Evolutionary conservation across 1,284 basidiomycete genomes (phyloP).

Genomic region (Fomitiporia mediterranea): DNA sequence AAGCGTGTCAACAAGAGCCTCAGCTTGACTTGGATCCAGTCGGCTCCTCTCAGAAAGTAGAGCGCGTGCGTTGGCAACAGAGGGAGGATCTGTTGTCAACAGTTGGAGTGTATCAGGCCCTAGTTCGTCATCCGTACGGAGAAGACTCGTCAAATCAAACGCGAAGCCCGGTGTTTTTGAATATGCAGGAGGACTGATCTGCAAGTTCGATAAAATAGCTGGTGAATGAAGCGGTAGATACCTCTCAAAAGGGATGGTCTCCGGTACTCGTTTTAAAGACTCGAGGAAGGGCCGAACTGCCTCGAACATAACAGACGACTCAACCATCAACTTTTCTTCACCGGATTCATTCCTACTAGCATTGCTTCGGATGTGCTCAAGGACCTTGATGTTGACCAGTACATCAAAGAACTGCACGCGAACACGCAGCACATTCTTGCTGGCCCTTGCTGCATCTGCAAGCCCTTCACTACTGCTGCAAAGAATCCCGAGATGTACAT

Average conservation of each 20-base stretch:
- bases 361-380: conserved; percentile 32
- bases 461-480: conserved; percentile 39
- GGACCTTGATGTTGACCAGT: conserved; percentile 40
- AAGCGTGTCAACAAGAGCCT: conserved; percentile 58
- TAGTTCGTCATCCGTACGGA: conserved; percentile 25
- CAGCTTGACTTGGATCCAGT: conserved; percentile 62
- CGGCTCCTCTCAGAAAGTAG: conserved; percentile 41
- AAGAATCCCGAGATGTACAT: conserved; percentile 47
- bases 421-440: conserved; percentile 32
- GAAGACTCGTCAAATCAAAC: conserved; percentile 44
- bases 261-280: conserved; percentile 46
- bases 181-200: conserved; percentile 46
- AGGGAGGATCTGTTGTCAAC: conserved; percentile 32
- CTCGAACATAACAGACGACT: conserved; percentile 57
- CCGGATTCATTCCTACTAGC: conserved; percentile 11
- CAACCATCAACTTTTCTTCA: conserved; percentile 40
- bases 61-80: conserved; percentile 37
- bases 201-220: conserved; percentile 29
- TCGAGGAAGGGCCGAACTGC: conserved; percentile 59
- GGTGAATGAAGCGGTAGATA: conserved; percentile 44
- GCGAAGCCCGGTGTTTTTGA: conserved; percentile 42
- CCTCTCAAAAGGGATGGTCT: conserved; percentile 45
- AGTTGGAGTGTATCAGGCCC: conserved; percentile 31
- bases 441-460: conserved; percentile 33
- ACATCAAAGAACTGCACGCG: conserved; percentile 51